Conservation (phyloP, 2,329 filamentous ascomycete species). For the Claviceps paspali region DNA sequence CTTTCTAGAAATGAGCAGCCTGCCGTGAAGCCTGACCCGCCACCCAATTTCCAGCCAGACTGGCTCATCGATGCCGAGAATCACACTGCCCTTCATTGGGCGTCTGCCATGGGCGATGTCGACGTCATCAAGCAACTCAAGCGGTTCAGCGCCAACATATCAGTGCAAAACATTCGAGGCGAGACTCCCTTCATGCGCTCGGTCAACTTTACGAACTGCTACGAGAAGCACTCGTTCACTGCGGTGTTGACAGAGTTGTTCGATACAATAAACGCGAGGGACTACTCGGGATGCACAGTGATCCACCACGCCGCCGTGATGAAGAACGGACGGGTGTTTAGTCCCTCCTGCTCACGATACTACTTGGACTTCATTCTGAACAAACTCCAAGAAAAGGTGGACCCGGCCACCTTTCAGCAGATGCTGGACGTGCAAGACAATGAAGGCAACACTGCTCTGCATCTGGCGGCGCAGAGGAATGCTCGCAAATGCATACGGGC, state of each 20-base stretch:
- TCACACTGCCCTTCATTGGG: conserved; percentile 93
- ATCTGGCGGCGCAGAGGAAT: conserved; percentile 62
- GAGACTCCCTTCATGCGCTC: conserved; percentile 92
- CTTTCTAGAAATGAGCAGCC: conserved; percentile 65
- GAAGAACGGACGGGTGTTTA: conserved; percentile 65
- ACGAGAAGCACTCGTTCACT: conserved; percentile 83
- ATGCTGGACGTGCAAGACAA: conserved; percentile 72
- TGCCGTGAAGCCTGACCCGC: conserved; percentile 60
- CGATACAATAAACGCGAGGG: conserved; percentile 63
- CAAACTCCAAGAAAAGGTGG: conserved; percentile 63
- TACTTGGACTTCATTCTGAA: conserved; percentile 87
- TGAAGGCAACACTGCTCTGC: conserved; percentile 75
- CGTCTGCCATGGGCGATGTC: conserved; percentile 90
- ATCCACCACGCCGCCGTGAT: conserved; percentile 90
- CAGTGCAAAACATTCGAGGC: conserved; percentile 53
- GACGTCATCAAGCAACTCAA: conserved; percentile 82
- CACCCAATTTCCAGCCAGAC: conserved; percentile 74
- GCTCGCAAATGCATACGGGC: conserved; percentile 80
- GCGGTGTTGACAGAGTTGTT: conserved; percentile 70
- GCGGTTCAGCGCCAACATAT: conserved; percentile 59
- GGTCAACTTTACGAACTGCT: conserved; percentile 93
- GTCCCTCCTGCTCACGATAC: conserved; percentile 79
- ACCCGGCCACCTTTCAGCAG: conserved; percentile 60
- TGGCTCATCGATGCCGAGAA: conserved; percentile 86
- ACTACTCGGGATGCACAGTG: conserved; percentile 71